Base-by-base conservation (phyloP, 331 rosid species). In the Malus hybrid region DNA sequence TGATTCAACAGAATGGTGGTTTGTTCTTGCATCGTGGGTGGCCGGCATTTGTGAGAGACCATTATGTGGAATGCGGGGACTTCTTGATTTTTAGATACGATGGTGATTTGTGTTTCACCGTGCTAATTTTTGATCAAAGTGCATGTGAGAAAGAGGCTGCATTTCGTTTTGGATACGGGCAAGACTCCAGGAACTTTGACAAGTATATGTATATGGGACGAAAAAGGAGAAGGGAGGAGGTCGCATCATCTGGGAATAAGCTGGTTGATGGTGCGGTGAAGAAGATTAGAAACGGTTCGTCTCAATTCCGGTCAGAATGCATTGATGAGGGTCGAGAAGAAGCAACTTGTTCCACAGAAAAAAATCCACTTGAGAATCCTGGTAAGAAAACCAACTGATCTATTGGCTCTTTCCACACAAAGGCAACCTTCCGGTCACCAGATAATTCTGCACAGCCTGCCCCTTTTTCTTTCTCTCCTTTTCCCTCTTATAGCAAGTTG, bases 121-220 rank as follows among this genome's bases (percentile, higher is more conserved):
- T 93, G 82, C 90, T 83, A 84, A 78, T 93, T 60, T 93, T 93
- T 71, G 93, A 89, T 80, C 85, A 89, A 80, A 89, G 88, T 84
- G 86, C 89, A 7, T 93, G 97, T 65, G 96, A 93, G 86, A 93
- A 93, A 85, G 98, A 90, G 74, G 88, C 83, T 19, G 87, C 93
- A 42, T 90, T 93, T 85, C 79, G 69, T 81, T 88, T 89, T 80
- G 70, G 70, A 55, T 86, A 90, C 84, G 82, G 88, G 73, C 93
- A 85, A 81, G 81, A 72, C 79, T 67, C 85, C 19, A 46, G 74
- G 6, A 59, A 72, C 24, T 61, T 80, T 62, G 79, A 73, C 33
- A 74, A 56, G n/a, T 32, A 11, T 72, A 42, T 24, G 33, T 24
- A 11, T 67, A 27, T 31, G 33, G 86, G 82, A 12, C 88, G 76